Evolutionary conservation across 2,329 filamentous ascomycete species (phyloP).

Genomic region (Trichoderma semiorbis): DNA sequence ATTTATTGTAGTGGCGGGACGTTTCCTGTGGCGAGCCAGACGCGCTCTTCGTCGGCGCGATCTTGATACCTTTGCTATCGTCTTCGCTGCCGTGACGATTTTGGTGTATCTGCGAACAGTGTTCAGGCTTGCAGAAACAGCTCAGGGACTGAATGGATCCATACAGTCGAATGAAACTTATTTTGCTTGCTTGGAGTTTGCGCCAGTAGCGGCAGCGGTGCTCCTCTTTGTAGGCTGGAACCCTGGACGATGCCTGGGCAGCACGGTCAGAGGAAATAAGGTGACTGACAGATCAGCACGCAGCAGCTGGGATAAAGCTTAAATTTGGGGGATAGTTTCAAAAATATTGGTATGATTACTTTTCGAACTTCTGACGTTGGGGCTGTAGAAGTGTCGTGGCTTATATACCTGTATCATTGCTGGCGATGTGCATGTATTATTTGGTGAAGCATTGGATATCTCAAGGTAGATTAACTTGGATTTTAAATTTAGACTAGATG

Average conservation of each 20-base stretch:
- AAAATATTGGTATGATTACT: neutral
- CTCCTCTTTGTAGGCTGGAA: constrained; percentile 39
- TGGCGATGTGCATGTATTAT: neutral
- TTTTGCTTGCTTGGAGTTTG: constrained; percentile 54
- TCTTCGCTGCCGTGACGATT: constrained; percentile 43
- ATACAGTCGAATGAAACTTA: constrained; percentile 49
- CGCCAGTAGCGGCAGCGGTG: constrained; percentile 49
- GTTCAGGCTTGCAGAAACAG: constrained; percentile 54
- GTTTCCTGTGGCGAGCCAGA: constrained; percentile 40
- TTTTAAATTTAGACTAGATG: neutral
- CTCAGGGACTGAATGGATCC: constrained; percentile 43
- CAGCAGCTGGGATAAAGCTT: neutral
- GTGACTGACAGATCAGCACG: neutral
- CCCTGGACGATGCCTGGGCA: constrained; percentile 30
- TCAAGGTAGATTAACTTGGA: neutral
- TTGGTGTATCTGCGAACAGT: constrained; percentile 51
- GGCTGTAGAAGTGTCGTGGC: neutral
- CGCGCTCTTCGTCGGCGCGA: constrained; percentile 27
- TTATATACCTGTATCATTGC: neutral
- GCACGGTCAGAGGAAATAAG: constrained; percentile 20
- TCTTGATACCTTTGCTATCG: constrained; percentile 39
- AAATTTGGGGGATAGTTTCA: neutral
- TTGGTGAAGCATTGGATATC: neutral
- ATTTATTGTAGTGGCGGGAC: constrained; percentile 42
- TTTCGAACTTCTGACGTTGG: neutral